Percentiles rank a stretch among this genome's conserved stretches.
These are phyloP conservation scores for Alternaria sp. DNA, from an alignment of 2,329 filamentous ascomycete genomes.

Conservation along the genomic window DNA sequence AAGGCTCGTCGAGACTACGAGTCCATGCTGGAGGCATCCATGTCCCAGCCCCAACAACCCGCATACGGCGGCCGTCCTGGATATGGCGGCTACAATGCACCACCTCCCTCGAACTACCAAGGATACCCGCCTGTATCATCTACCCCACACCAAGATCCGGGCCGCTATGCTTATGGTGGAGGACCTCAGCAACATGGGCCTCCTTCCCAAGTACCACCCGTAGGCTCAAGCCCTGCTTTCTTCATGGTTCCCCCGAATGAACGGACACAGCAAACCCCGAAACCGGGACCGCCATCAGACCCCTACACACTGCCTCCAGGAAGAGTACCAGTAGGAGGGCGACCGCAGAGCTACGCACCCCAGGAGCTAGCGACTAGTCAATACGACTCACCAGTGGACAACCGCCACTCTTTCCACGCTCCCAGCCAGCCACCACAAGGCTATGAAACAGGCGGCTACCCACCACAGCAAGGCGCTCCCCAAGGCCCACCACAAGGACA, in stretches of 20 bases:
- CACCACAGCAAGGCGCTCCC: conserved; percentile 28
- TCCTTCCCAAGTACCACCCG: conserved; percentile 49
- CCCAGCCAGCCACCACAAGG: conserved; percentile 31
- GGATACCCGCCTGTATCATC: conserved; percentile 45
- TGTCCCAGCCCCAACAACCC: conserved; percentile 88
- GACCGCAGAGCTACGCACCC: conserved; percentile 50
- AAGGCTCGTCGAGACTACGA: conserved; percentile 98
- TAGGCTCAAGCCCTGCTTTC: conserved; percentile 44
- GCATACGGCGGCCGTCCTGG: conserved; percentile 71
- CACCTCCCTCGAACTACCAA: conserved; percentile 35
- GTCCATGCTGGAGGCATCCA: conserved; percentile 90
- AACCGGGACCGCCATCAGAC: conserved; percentile 39
- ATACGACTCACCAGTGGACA: conserved; percentile 56
- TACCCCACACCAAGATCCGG: conserved; percentile 42
- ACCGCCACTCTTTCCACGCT: conserved; percentile 48
- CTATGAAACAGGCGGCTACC: conserved; percentile 34
- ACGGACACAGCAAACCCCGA: conserved; percentile 38
- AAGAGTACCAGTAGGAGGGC: conserved; percentile 36
- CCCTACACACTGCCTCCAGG: conserved; percentile 50
- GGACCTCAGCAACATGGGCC: conserved; percentile 45
- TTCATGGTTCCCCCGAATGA: conserved; percentile 47
- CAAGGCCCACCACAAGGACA: conserved; percentile 22
- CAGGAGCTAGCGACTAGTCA: conserved; percentile 56
- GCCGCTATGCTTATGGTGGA: conserved; percentile 34
- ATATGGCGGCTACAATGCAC: conserved; percentile 44